phyloP scores from a whole-genome alignment of 148 eudicot species.

The Cornus florida region DNA sequence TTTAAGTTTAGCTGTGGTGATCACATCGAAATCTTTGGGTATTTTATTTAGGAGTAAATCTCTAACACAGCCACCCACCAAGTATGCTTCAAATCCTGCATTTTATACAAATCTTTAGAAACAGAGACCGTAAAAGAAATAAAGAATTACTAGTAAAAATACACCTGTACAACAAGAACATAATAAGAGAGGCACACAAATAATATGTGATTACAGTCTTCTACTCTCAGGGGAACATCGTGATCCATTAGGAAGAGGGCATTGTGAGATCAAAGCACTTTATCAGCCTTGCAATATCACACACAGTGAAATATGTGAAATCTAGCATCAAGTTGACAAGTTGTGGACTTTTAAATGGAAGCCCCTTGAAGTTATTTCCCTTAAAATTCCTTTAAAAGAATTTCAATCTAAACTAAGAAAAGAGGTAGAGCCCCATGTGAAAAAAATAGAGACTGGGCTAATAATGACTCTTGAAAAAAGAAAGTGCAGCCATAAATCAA shows the following conservation, averaged over 20 bases:
- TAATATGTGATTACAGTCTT: not conserved
- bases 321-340: not conserved
- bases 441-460: not conserved
- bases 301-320: not conserved
- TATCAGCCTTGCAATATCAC: too few relatives aligned
- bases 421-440: not conserved
- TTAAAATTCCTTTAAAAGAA: not conserved
- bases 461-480: not conserved
- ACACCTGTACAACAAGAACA: not conserved
- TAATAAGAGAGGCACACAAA: not conserved
- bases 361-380: not conserved
- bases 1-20: slow-evolving; percentile 74
- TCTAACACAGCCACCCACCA: slow-evolving; percentile 98
- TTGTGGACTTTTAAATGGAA: not conserved
- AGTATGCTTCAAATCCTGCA: slow-evolving; percentile 83
- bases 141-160: not conserved
- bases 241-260: not conserved
- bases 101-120: slow-evolving; percentile 18
- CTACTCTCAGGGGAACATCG: not conserved
- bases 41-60: slow-evolving; percentile 71
- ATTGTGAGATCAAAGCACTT: not conserved
- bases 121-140: not conserved
- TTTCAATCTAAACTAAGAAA: not conserved
- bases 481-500: not conserved
- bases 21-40: slow-evolving; percentile 92